Conservation (phyloP, 331 rosid genomes). For the Quercus phellos region DNA sequence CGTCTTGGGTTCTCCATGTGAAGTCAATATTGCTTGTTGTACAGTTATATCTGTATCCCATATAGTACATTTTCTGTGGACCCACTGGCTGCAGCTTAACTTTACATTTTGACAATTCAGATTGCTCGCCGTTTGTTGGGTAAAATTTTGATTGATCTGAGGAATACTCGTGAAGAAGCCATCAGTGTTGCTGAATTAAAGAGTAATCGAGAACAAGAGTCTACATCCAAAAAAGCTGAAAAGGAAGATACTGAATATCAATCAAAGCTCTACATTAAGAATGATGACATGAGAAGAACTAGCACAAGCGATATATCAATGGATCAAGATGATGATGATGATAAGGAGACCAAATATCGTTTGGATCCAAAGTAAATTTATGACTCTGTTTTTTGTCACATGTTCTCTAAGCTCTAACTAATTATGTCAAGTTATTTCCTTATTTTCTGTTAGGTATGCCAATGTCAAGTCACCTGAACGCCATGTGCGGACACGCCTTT, state of each 20-base stretch:
- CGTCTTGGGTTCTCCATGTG: not conserved
- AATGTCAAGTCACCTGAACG: slow-evolving; percentile 96
- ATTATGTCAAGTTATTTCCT: slow-evolving; percentile 10
- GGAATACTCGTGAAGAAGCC: slow-evolving; percentile 96
- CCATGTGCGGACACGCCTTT: slow-evolving; percentile 91
- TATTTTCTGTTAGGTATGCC: slow-evolving; percentile 68
- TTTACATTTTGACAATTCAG: slow-evolving; percentile 36
- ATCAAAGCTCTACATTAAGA: slow-evolving; percentile 44
- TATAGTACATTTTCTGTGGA: not conserved
- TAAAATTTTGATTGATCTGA: slow-evolving; percentile 83
- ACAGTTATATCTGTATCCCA: not conserved
- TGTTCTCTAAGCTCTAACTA: slow-evolving; percentile 3
- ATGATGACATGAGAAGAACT: slow-evolving; percentile 54
- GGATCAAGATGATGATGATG: slow-evolving; percentile 94
- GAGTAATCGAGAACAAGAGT: slow-evolving; percentile 48
- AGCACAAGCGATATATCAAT: slow-evolving; percentile 51
- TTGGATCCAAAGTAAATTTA: slow-evolving; percentile 78
- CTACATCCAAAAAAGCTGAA: slow-evolving; percentile 30
- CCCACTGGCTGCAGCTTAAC: not conserved
- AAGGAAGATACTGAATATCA: slow-evolving; percentile 56
- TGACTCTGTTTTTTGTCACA: not conserved
- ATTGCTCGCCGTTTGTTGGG: slow-evolving; percentile 97
- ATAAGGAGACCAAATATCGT: slow-evolving; percentile 92
- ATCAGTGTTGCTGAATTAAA: slow-evolving; percentile 78
- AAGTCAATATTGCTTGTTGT: not conserved